A percentile compares a stretch with the other conserved stretches of the same genome.
These are phyloP conservation scores for Sextonia rubra DNA, from an alignment of 164 flowering plant species.

Conservation along the genomic window DNA sequence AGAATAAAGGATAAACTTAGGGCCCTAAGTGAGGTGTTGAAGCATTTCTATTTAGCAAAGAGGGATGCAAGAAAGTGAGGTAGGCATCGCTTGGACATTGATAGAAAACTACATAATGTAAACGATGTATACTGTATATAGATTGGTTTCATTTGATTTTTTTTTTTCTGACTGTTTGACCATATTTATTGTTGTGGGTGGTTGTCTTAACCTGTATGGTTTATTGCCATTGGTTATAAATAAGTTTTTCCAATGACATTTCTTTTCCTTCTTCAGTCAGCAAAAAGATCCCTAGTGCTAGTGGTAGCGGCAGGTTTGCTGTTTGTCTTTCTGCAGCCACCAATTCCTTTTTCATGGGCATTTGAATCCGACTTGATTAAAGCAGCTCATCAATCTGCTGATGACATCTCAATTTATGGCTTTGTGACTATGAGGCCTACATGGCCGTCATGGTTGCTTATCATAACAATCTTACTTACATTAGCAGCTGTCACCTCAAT, in stretches of 20 bases:
- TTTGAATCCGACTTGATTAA: conserved; percentile 78
- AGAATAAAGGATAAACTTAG: too few relatives aligned
- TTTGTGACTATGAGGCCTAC: conserved; percentile 73
- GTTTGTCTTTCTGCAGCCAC: conserved; percentile 84
- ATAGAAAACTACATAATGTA: too few relatives aligned
- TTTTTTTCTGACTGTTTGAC: not conserved
- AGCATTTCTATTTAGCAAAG: too few relatives aligned
- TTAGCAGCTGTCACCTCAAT: conserved; percentile 77
- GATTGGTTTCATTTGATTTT: too few relatives aligned
- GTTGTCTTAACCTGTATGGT: not conserved
- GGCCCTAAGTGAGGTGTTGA: too few relatives aligned
- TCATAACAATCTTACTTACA: conserved; percentile 70
- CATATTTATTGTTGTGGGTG: not conserved
- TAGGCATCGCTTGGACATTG: too few relatives aligned
- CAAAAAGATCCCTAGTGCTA: conserved; percentile 81
- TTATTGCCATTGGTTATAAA: not conserved
- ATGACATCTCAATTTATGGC: conserved; percentile 94
- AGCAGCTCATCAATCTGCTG: conserved; percentile 78
- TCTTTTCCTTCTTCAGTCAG: conserved; percentile 51
- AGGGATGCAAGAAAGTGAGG: too few relatives aligned
- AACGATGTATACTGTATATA: too few relatives aligned
- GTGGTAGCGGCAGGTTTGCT: conserved; percentile 85
- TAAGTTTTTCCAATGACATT: not conserved
- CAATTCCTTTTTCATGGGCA: conserved; percentile 73
- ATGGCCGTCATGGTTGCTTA: conserved; percentile 99